Percentiles rank a stretch among this genome's conserved stretches.
Evolutionary conservation across 108 stramenopile species (phyloP).

Genomic region (Cyclotella sp.): DNA sequence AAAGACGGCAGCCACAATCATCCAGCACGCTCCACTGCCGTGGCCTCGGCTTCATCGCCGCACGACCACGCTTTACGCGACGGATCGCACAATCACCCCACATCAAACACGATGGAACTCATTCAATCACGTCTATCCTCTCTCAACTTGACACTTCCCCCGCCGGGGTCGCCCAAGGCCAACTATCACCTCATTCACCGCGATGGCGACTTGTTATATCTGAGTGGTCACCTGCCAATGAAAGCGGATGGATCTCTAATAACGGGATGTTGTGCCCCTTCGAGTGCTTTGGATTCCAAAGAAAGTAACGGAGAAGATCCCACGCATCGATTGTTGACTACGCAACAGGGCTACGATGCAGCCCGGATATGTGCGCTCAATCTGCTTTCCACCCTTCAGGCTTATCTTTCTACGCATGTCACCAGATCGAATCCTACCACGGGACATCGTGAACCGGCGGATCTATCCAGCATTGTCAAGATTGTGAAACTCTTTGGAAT

Average conservation of each 20-base stretch:
- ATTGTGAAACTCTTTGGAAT: slow-evolving; percentile 53
- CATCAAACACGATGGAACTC: slow-evolving; percentile 23
- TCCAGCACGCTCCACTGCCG: background rate
- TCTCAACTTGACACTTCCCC: slow-evolving; percentile 29
- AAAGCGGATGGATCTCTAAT: slow-evolving; percentile 54
- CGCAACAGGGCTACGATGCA: slow-evolving; percentile 63
- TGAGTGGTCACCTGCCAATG: slow-evolving; percentile 58
- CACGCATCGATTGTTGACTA: slow-evolving; percentile 25
- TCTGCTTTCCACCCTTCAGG: slow-evolving; percentile 54
- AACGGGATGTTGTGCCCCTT: slow-evolving; percentile 50
- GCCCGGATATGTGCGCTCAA: slow-evolving; percentile 61
- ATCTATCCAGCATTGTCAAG: slow-evolving; percentile 39
- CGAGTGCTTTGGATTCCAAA: slow-evolving; percentile 42
- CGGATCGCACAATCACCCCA: slow-evolving; percentile 2
- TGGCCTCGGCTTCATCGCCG: background rate
- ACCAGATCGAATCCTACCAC: slow-evolving; percentile 8
- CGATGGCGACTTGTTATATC: slow-evolving; percentile 54
- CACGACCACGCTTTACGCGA: background rate
- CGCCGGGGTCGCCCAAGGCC: slow-evolving; percentile 45
- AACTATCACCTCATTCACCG: slow-evolving; percentile 53
- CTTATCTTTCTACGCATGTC: slow-evolving; percentile 34
- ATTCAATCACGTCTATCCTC: slow-evolving; percentile 40
- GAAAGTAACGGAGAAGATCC: background rate
- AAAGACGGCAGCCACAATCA: slow-evolving; percentile 10
- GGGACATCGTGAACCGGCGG: slow-evolving; percentile 16